Percentiles rank a stretch among this genome's conserved stretches.
phyloP scores from a whole-genome alignment of 306 rosid genomes.

The Lagenaria siceraria region DNA sequence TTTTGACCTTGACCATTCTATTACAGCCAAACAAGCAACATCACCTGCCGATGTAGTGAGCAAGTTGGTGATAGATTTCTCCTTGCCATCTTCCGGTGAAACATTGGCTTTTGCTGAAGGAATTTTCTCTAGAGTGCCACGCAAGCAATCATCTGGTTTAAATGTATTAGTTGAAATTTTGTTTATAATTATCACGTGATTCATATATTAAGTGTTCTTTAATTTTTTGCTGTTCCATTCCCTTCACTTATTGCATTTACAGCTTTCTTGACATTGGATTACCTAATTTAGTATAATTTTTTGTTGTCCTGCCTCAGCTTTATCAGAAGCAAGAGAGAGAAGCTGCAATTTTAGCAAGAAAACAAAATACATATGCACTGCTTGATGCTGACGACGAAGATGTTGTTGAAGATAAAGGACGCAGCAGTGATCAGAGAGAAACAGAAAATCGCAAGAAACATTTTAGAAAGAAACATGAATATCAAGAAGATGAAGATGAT shows the following conservation, averaged over 20 bases:
- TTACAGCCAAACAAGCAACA: constrained; percentile 69
- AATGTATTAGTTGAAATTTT: constrained; percentile 33
- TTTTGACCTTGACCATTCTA: constrained; percentile 1
- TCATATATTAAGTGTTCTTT: background rate
- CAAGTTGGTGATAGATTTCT: constrained; percentile 51
- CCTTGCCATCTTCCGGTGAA: constrained; percentile 36
- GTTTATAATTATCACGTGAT: background rate
- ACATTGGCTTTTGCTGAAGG: constrained; percentile 61
- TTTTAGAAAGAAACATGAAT: constrained; percentile 59
- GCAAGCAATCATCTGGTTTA: constrained; percentile 27
- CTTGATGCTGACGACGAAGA: constrained; percentile 51
- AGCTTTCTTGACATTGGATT: background rate
- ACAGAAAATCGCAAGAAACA: constrained; percentile 32
- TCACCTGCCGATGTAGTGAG: constrained; percentile 52
- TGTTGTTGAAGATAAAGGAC: constrained; percentile 17
- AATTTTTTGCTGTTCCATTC: background rate
- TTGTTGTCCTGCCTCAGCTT: constrained; percentile 24
- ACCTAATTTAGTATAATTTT: background rate
- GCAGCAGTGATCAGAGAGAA: constrained; percentile 21
- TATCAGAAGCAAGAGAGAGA: constrained; percentile 84
- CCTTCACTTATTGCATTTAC: background rate
- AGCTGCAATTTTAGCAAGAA: constrained; percentile 60
- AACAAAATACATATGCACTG: constrained; percentile 59
- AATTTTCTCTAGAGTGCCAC: constrained; percentile 58
- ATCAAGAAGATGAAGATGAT: constrained; percentile 57